Evolutionary conservation across 1,139 yeast genomes (phyloP), one percentile per base, ranked within the genome.

Genomic region (Sugiyamaella castrensis): DNA sequence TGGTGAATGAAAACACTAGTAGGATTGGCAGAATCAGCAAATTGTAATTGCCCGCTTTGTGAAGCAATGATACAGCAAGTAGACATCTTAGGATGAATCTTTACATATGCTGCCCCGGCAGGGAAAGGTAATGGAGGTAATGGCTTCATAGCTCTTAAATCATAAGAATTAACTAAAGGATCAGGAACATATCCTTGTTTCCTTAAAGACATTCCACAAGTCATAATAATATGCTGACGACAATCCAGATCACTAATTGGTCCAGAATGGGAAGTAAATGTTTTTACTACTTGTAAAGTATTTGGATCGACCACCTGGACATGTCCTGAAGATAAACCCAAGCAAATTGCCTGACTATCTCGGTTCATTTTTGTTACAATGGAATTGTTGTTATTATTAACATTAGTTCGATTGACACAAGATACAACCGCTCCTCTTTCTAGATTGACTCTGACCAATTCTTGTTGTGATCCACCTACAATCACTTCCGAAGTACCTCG

Each of bases 101-200:
- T 76, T 1, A 86, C 94, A 63, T 79, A 85, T 6, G 87, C 77
- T 1, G 98, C 97, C 4, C 98, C 98, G 0, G 89, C 84, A 0
- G 95, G 87, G 64, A 89, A 89, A 1, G 96, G 82, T 3, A 91
- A 73, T 1, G 98, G 97, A 0, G 95, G 75, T 48, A 85, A 67
- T 1, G 92, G 77, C 51, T 80, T 77, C 80, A 87, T 75, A 56
- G 82, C 79, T 53, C 95, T 75, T 32, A 88, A 67, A 65, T 92
- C 98, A 65, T 80, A 89, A 15, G 88, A 81, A 56, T 84, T 84
- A 26, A 92, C 92, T 57, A 91, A 75, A 0, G 96, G 92, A 63
- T 92, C 98, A 1, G 80, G 73, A n/a, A 74, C 67, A 45, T 70
- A 69, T 24, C 72, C 76, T 26, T 74, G 73, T 46, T 75, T 74